Evolutionary conservation across 495 filamentous ascomycete species (phyloP).

Genomic region (Entonaema liquescens): DNA sequence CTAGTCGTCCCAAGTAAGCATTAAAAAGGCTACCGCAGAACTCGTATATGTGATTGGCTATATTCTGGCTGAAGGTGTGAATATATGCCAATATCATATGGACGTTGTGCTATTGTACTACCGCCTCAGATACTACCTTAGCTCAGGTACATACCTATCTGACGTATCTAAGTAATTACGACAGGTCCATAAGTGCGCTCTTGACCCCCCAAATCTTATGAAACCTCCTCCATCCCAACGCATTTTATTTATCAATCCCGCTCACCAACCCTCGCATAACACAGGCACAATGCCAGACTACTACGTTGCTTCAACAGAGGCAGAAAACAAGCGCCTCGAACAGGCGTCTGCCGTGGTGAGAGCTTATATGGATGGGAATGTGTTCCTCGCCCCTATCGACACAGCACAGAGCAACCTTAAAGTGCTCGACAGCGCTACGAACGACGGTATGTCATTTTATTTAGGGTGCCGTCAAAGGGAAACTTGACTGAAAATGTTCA

Average conservation of each 20-base stretch:
- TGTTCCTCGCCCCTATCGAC: slow-evolving; percentile 20
- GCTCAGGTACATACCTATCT: background rate
- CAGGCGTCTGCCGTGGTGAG: background rate
- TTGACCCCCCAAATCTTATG: background rate
- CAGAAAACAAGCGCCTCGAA: slow-evolving; percentile 21
- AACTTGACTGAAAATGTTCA: background rate
- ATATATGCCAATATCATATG: background rate
- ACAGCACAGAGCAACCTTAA: background rate
- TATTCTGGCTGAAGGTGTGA: background rate
- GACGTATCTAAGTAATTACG: background rate
- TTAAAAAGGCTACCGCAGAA: background rate
- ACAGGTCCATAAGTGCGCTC: background rate
- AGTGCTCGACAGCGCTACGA: slow-evolving; percentile 18
- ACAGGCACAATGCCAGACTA: slow-evolving; percentile 9
- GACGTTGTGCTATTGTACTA: background rate
- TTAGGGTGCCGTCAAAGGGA: background rate
- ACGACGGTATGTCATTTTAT: background rate
- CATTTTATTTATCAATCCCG: background rate
- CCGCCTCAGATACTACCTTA: background rate
- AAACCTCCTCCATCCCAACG: background rate
- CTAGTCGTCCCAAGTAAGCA: background rate
- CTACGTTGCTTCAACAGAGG: slow-evolving; percentile 3
- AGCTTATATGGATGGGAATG: slow-evolving; percentile 21
- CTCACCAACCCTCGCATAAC: background rate
- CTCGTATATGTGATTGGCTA: background rate